phyloP scores from a whole-genome alignment of 257 asterid species.

The Vinca minor region DNA sequence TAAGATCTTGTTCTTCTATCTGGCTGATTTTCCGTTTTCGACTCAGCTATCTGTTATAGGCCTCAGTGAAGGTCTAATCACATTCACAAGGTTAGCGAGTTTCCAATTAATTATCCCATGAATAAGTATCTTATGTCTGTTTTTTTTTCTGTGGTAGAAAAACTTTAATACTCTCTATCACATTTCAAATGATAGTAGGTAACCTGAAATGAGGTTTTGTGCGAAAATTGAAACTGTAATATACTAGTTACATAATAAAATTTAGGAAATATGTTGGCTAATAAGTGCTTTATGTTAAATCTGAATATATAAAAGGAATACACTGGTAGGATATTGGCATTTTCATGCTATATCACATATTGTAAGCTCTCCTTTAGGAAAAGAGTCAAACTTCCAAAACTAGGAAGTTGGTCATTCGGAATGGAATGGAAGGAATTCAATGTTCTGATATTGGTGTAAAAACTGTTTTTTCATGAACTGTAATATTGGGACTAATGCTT shows the following conservation, averaged over 20 bases:
- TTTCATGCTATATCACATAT: neutral
- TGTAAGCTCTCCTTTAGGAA: neutral
- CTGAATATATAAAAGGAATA: too few relatives aligned
- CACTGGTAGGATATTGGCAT: neutral
- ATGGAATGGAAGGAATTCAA: neutral
- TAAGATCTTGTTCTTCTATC: constrained; percentile 86
- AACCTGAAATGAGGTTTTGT: neutral
- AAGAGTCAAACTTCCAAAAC: neutral
- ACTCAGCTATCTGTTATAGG: constrained; percentile 85
- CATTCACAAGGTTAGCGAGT: constrained; percentile 66
- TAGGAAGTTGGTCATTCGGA: neutral
- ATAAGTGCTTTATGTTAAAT: too few relatives aligned
- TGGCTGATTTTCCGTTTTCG: constrained; percentile 65
- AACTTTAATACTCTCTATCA: neutral
- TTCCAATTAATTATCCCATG: neutral
- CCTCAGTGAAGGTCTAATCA: constrained; percentile 83
- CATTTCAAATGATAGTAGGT: neutral
- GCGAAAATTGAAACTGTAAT: neutral
- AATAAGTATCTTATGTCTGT: neutral
- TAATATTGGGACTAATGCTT: too few relatives aligned
- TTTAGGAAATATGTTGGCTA: neutral
- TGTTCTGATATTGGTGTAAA: neutral
- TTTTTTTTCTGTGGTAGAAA: too few relatives aligned
- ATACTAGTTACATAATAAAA: too few relatives aligned
- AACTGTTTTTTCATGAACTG: neutral